Conservation (phyloP, 495 filamentous ascomycete genomes). For the Hyaloscypha finlandica region DNA sequence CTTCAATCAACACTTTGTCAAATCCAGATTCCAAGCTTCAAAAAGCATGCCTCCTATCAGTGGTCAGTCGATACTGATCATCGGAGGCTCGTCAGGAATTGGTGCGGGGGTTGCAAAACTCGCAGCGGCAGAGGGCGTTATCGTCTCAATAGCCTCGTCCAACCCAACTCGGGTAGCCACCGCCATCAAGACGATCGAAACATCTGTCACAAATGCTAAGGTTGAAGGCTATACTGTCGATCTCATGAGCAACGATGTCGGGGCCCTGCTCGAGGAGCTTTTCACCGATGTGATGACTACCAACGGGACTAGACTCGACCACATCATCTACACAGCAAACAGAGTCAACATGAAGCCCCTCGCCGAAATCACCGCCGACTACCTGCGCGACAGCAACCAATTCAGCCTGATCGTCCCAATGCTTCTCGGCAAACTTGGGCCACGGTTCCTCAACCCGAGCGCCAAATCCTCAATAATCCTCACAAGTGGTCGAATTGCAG, state of each 20-base stretch:
- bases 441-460: conserved; percentile 42
- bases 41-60: conserved; percentile 15
- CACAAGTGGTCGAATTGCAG: conserved; percentile 50
- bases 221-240: conserved; percentile 46
- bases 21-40: not conserved
- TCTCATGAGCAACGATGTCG: conserved; percentile 44
- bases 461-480: conserved; percentile 51
- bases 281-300: conserved; percentile 41
- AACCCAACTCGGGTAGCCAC: conserved; percentile 40
- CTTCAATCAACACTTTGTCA: not conserved
- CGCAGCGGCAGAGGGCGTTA: conserved; percentile 47
- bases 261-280: conserved; percentile 48
- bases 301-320: conserved; percentile 44
- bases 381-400: conserved; percentile 40
- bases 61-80: conserved; percentile 15
- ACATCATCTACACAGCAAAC: conserved; percentile 63
- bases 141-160: conserved; percentile 56
- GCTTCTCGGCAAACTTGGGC: conserved; percentile 52
- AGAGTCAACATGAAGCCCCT: conserved; percentile 39
- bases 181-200: conserved; percentile 42
- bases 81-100: conserved; percentile 44
- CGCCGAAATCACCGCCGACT: conserved; percentile 39
- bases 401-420: conserved; percentile 53
- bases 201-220: conserved; percentile 38
- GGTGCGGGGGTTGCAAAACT: conserved; percentile 55